phyloP scores from a whole-genome alignment of 2,329 filamentous ascomycete genomes.

The Fusarium sp. region DNA sequence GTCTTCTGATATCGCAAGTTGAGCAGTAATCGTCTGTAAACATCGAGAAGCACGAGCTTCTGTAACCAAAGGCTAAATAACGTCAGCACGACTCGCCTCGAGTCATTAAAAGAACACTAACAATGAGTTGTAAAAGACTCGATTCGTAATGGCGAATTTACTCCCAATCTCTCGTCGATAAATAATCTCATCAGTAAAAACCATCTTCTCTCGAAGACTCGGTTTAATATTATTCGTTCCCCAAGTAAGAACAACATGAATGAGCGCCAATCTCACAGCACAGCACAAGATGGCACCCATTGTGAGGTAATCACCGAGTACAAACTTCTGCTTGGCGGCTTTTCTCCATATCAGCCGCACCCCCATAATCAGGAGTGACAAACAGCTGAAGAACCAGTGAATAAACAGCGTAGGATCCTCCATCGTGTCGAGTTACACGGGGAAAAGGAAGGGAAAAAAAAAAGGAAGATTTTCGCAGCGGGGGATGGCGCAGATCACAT shows the following conservation, averaged over 20 bases:
- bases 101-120: not conserved
- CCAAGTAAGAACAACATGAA: not conserved
- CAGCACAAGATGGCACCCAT: not conserved
- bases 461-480: not conserved
- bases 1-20: slow-evolving; percentile 17
- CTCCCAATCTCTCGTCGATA: not conserved
- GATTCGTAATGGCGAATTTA: not conserved
- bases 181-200: not conserved
- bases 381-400: slow-evolving; percentile 2
- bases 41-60: slow-evolving; percentile 30
- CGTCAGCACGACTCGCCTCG: not conserved
- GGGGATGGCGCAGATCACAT: not conserved
- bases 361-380: not conserved
- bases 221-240: not conserved
- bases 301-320: not conserved
- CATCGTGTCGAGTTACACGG: not conserved
- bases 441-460: not conserved
- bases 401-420: not conserved
- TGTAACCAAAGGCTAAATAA: slow-evolving; percentile 29
- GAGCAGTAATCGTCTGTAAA: slow-evolving; percentile 27
- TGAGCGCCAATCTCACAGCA: not conserved
- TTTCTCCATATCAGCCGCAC: slow-evolving; percentile 1
- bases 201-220: not conserved
- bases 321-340: not conserved
- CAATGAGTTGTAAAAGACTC: slow-evolving; percentile 7